A percentile compares a stretch with the other conserved stretches of the same genome.
These are phyloP conservation scores for Lophiotrema nucula DNA, from an alignment of 495 filamentous ascomycete genomes.

Conservation along the genomic window DNA sequence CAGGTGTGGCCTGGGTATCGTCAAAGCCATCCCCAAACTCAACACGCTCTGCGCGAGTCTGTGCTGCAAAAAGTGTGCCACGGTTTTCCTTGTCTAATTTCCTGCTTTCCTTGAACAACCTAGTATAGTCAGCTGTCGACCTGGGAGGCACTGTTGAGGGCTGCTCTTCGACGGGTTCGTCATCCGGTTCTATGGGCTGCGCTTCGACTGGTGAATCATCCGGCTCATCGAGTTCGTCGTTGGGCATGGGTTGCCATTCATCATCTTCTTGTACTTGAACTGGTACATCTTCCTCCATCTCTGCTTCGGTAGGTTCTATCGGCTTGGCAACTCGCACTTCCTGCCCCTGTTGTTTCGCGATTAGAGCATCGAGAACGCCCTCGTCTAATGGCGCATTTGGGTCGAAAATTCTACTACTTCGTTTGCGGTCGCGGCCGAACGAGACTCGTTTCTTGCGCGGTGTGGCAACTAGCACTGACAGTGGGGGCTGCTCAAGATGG, in stretches of 20 bases:
- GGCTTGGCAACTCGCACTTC: neutral
- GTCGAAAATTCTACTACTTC: slow-evolving; percentile 21
- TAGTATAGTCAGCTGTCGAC: slow-evolving; percentile 20
- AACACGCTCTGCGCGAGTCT: slow-evolving; percentile 40
- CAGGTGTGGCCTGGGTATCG: slow-evolving; percentile 20
- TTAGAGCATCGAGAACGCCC: neutral
- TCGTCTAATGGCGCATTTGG: slow-evolving; percentile 4
- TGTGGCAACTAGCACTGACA: neutral
- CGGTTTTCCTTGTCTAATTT: slow-evolving; percentile 36
- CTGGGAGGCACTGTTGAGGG: slow-evolving; percentile 7
- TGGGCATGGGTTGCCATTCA: too few species aligned
- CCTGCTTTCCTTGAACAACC: slow-evolving; percentile 20
- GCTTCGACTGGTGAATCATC: neutral
- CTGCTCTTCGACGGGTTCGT: neutral
- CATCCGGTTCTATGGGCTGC: neutral
- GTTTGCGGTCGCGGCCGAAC: slow-evolving; percentile 13
- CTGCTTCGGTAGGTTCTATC: neutral
- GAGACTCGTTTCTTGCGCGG: slow-evolving; percentile 12
- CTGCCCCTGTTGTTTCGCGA: neutral
- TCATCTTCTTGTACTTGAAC: neutral
- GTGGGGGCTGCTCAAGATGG: neutral
- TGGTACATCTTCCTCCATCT: neutral
- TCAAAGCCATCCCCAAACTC: slow-evolving; percentile 36
- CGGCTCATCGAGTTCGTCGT: too few species aligned
- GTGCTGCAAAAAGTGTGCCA: slow-evolving; percentile 42